Percentiles rank a stretch among this genome's conserved stretches.
Evolutionary conservation across 192 early-diverging fungal genomes (phyloP).

Genomic region (Pilobolus umbonatus): DNA sequence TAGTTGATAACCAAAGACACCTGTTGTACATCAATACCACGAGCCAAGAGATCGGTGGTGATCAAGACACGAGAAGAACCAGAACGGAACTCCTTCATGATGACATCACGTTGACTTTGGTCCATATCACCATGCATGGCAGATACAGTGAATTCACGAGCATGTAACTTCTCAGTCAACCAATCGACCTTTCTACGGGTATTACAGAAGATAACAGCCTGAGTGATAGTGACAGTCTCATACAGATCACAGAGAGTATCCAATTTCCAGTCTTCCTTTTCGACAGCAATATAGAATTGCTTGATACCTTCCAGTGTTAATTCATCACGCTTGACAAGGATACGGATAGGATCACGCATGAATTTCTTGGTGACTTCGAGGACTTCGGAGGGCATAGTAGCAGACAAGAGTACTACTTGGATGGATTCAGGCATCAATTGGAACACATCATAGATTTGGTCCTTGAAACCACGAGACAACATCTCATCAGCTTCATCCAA

Average conservation of each 20-base stretch:
- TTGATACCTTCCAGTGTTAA: conserved; percentile 87
- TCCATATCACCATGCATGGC: conserved; percentile 99
- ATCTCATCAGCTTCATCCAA: conserved; percentile 99
- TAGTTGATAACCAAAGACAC: conserved; percentile 98
- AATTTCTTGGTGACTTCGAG: conserved; percentile 95
- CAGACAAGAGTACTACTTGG: conserved; percentile 95
- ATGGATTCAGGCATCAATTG: conserved; percentile 81
- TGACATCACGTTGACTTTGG: conserved; percentile 89
- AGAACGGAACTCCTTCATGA: conserved; percentile 99
- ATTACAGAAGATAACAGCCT: conserved; percentile 99
- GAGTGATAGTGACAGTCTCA: conserved; percentile 96
- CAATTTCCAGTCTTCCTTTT: conserved; percentile 99
- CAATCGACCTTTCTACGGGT: conserved; percentile 99
- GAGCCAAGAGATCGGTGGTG: conserved; percentile 95
- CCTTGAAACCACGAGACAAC: conserved; percentile 98
- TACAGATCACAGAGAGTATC: conserved; percentile 98
- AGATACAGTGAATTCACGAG: conserved; percentile 90
- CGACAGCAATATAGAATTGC: conserved; percentile 98
- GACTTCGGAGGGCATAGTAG: conserved; percentile 95
- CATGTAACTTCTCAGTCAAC: conserved; percentile 94
- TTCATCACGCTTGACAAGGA: conserved; percentile 97
- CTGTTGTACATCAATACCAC: conserved; percentile 99
- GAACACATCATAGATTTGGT: conserved; percentile 97
- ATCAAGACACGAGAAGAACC: conserved; percentile 96
- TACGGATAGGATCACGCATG: conserved; percentile 98